Evolutionary conservation across 352 stramenopile species (phyloP).

Genomic region (Salisapilia sapeloensis): DNA sequence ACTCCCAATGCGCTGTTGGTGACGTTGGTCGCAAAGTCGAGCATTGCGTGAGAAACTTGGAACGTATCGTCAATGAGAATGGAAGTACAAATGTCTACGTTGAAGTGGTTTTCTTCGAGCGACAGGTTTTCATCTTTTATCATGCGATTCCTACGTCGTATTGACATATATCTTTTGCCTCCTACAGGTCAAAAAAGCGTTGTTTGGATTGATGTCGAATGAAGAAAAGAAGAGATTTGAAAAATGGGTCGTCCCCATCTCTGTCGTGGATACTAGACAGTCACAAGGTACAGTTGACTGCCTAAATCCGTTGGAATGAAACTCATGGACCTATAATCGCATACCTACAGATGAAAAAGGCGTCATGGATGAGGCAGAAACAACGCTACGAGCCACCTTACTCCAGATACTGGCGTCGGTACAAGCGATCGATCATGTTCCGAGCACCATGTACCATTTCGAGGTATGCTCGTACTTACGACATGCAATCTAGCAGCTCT

Average conservation of each 20-base stretch:
- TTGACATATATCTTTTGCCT: too few species aligned
- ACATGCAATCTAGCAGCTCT: too few species aligned
- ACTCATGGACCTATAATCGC: neutral
- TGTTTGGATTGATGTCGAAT: slow-evolving; percentile 74
- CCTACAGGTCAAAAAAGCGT: slow-evolving; percentile 64
- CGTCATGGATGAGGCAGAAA: slow-evolving; percentile 36
- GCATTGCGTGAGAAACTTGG: slow-evolving; percentile 34
- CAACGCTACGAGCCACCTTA: slow-evolving; percentile 40
- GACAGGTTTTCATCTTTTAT: too few species aligned
- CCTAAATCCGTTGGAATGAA: neutral
- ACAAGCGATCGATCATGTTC: slow-evolving; percentile 66
- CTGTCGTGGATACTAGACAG: slow-evolving; percentile 22
- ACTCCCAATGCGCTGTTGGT: slow-evolving; percentile 55
- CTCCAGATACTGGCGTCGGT: slow-evolving; percentile 59
- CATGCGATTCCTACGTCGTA: too few species aligned
- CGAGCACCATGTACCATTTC: slow-evolving; percentile 73
- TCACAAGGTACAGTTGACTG: slow-evolving; percentile 12
- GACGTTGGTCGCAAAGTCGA: slow-evolving; percentile 72
- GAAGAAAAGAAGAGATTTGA: slow-evolving; percentile 78
- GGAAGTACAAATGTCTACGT: slow-evolving; percentile 17
- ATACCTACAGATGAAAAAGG: slow-evolving; percentile 19
- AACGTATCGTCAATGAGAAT: slow-evolving; percentile 16
- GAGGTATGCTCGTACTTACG: slow-evolving; percentile 29
- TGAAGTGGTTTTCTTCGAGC: slow-evolving; percentile 60
- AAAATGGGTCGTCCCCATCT: slow-evolving; percentile 63